Evolutionary conservation across 2,329 filamentous ascomycete species (phyloP).

Genomic region (Stagonosporopsis vannaccii): DNA sequence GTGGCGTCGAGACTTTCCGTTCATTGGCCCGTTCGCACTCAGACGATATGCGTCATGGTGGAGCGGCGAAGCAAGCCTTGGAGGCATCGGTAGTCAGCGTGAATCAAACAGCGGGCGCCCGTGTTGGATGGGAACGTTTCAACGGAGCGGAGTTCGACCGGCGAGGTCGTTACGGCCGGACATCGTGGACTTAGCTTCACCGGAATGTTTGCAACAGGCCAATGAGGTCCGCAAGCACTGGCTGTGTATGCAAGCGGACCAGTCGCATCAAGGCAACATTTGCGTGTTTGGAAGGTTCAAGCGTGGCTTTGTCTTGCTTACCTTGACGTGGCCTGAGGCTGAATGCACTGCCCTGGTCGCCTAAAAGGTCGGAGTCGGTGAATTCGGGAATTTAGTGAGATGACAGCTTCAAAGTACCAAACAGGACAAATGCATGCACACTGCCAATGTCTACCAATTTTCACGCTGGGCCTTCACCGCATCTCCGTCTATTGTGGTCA

Average conservation of each 20-base stretch:
- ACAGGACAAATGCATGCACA: neutral
- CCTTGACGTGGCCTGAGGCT: slow-evolving; percentile 21
- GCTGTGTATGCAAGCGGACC: neutral
- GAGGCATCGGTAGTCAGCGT: slow-evolving; percentile 5
- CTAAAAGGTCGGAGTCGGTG: slow-evolving; percentile 9
- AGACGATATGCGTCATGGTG: slow-evolving; percentile 10
- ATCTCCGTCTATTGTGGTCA: neutral
- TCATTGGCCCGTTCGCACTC: slow-evolving; percentile 16
- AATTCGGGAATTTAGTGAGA: neutral
- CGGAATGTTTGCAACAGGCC: slow-evolving; percentile 1
- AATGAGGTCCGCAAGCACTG: slow-evolving; percentile 3
- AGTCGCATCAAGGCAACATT: slow-evolving; percentile 1
- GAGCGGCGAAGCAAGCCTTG: slow-evolving; percentile 18
- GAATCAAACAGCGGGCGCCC: neutral
- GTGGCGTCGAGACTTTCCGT: neutral
- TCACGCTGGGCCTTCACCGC: neutral
- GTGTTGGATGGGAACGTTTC: neutral
- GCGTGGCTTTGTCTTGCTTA: slow-evolving; percentile 12
- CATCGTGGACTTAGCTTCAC: slow-evolving; percentile 11
- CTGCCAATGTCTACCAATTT: too few species aligned
- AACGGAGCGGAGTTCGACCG: slow-evolving; percentile 5
- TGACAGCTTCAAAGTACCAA: neutral
- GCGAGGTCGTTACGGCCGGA: slow-evolving; percentile 1
- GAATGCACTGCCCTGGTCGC: slow-evolving; percentile 15
- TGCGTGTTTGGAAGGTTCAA: neutral